Evolutionary conservation across 176 grass and related monocot genomes (phyloP).

Genomic region (Oryza glumipatula): DNA sequence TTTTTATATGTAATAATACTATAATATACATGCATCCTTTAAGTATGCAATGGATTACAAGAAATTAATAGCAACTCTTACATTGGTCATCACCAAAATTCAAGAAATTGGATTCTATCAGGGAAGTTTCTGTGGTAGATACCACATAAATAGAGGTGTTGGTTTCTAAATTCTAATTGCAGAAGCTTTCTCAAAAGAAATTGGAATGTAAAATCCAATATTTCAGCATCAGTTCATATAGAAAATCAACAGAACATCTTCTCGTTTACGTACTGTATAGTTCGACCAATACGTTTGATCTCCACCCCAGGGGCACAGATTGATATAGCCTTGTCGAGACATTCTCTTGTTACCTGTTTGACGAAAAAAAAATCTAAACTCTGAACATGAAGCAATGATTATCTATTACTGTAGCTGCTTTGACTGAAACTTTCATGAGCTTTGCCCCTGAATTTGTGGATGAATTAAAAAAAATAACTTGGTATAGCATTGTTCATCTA

Average conservation of each 20-base stretch:
- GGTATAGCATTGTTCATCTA: conserved; percentile 3
- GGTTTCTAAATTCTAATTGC: neutral
- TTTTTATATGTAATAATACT: neutral
- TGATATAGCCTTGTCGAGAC: conserved; percentile 85
- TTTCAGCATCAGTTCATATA: neutral
- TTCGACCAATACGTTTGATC: conserved; percentile 81
- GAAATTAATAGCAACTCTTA: conserved; percentile 10
- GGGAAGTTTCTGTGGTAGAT: conserved; percentile 5
- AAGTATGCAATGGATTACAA: neutral
- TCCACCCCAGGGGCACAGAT: conserved; percentile 92
- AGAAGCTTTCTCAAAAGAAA: conserved; percentile 7
- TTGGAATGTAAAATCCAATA: neutral
- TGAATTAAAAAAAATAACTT: conserved; percentile 15
- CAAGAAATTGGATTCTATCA: neutral
- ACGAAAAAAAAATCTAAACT: conserved; percentile 28
- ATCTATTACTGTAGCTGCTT: neutral
- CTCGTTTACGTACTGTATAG: conserved; percentile 82
- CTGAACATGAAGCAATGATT: conserved; percentile 7
- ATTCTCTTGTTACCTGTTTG: conserved; percentile 85
- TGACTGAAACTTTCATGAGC: conserved; percentile 5
- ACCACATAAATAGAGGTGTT: neutral
- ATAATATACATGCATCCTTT: neutral
- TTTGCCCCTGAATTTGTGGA: conserved; percentile 12
- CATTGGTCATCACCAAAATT: neutral
- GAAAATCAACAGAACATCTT: conserved; percentile 17